Evolutionary conservation across 805 yeast genomes (phyloP).

Genomic region (Vanderwaltozyma tropicalis): DNA sequence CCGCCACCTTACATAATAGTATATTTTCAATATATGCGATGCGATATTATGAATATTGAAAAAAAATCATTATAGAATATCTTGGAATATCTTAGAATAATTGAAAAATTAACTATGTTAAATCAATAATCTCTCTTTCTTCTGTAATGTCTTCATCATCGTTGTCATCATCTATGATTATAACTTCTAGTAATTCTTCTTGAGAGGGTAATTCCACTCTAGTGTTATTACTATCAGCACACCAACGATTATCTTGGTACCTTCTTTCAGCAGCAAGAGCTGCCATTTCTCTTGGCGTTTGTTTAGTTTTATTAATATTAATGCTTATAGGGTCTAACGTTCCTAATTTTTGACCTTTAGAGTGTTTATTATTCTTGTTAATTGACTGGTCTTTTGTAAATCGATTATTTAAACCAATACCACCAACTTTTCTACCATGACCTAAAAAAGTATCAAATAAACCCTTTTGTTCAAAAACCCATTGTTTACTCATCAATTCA

Average conservation of each 20-base stretch:
- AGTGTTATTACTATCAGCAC: constrained; percentile 8
- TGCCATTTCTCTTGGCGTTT: constrained; percentile 25
- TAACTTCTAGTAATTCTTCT: constrained; percentile 12
- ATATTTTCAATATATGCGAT: too few species aligned
- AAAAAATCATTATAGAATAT: neutral
- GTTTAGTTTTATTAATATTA: neutral
- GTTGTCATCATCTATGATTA: constrained; percentile 12
- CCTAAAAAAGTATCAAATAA: constrained; percentile 25
- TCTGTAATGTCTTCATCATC: constrained; percentile 4
- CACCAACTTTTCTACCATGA: constrained; percentile 11
- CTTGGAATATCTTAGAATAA: neutral
- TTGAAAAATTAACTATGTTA: constrained; percentile 11
- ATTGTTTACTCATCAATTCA: constrained; percentile 43
- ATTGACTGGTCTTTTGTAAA: neutral
- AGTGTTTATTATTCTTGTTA: neutral
- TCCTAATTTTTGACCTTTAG: neutral
- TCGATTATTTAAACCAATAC: too few species aligned
- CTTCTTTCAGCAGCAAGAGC: constrained; percentile 26
- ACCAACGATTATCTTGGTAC: constrained; percentile 15
- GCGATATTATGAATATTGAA: too few species aligned
- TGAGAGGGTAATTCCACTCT: neutral
- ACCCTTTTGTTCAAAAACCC: constrained; percentile 25
- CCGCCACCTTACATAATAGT: too few species aligned
- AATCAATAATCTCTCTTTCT: constrained; percentile 11
- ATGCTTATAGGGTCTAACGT: neutral